A percentile compares a stretch with the other conserved stretches of the same genome.
Conservation (phyloP, 768 basidiomycete species). For the Suillus sp. region DNA sequence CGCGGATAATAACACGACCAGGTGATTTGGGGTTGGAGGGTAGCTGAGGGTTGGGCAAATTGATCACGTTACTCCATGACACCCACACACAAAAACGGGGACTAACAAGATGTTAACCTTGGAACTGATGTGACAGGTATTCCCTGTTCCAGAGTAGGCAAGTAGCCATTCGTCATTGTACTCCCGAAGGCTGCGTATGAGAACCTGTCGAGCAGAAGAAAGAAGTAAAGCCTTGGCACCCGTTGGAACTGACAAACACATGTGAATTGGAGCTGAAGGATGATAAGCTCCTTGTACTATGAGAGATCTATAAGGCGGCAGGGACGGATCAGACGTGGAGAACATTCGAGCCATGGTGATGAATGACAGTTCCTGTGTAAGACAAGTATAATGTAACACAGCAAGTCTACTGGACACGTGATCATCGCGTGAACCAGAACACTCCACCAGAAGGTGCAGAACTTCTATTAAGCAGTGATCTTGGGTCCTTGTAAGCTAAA, state of each 20-base stretch:
- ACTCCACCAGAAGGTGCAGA: no score
- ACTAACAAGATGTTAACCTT: slow-evolving; percentile 60
- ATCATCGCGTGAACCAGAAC: no score
- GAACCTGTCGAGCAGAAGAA: slow-evolving; percentile 50
- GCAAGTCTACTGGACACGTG: slow-evolving; percentile 20
- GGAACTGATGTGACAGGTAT: slow-evolving; percentile 39
- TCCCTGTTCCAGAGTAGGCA: slow-evolving; percentile 41
- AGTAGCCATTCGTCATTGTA: slow-evolving; percentile 52
- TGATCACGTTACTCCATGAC: slow-evolving; percentile 12
- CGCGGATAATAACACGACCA: slow-evolving; percentile 52
- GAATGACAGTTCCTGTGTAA: background rate
- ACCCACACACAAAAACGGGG: slow-evolving; percentile 7
- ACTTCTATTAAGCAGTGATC: background rate
- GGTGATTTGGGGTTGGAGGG: slow-evolving; percentile 60
- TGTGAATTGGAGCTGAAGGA: slow-evolving; percentile 69
- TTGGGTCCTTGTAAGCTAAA: background rate
- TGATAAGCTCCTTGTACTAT: slow-evolving; percentile 65
- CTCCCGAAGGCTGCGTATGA: slow-evolving; percentile 44
- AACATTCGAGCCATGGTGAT: slow-evolving; percentile 31
- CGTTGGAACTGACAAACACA: slow-evolving; percentile 52
- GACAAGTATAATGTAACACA: background rate
- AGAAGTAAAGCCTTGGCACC: slow-evolving; percentile 47
- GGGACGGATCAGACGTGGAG: slow-evolving; percentile 42
- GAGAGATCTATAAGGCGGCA: slow-evolving; percentile 62
- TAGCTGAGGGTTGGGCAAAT: slow-evolving; percentile 46